phyloP scores from a whole-genome alignment of 345 rosid genomes.

The Aethionema arabicum region DNA sequence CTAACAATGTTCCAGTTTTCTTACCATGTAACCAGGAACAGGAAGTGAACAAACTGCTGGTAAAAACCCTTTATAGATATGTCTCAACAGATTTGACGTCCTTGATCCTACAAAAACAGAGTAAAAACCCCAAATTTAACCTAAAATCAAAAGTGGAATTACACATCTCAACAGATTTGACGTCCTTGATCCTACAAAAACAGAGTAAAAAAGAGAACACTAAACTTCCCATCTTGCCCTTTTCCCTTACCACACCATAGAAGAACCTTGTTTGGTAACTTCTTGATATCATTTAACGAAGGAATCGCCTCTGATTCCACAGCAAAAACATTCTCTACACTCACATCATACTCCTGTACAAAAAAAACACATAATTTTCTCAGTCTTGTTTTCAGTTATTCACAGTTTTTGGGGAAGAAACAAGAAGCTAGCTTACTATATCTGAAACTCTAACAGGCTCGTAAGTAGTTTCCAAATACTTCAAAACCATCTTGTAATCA shows the following conservation, averaged over 20 bases:
- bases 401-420: neutral
- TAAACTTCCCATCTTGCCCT: too few relatives aligned
- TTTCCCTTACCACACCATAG: slow-evolving; percentile 71
- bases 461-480: slow-evolving; percentile 64
- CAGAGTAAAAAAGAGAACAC: neutral
- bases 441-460: slow-evolving; percentile 74
- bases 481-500: slow-evolving; percentile 71
- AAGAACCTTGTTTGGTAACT: slow-evolving; percentile 63
- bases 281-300: slow-evolving; percentile 62
- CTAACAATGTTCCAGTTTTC: too few relatives aligned
- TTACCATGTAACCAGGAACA: slow-evolving; percentile 77
- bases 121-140: too few relatives aligned
- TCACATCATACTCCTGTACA: slow-evolving; percentile 64
- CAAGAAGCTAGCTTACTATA: slow-evolving; percentile 38
- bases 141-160: too few relatives aligned
- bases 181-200: slow-evolving; percentile 66
- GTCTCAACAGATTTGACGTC: slow-evolving; percentile 63
- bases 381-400: neutral
- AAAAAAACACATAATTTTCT: neutral
- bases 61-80: slow-evolving; percentile 66
- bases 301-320: slow-evolving; percentile 57
- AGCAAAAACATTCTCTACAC: slow-evolving; percentile 56
- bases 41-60: slow-evolving; percentile 75
- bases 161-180: too few relatives aligned
- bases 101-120: slow-evolving; percentile 43